A percentile compares a stretch with the other conserved stretches of the same genome.
phyloP scores from a whole-genome alignment of 1,139 yeast species.

The Geotrichum phurueaensis region DNA sequence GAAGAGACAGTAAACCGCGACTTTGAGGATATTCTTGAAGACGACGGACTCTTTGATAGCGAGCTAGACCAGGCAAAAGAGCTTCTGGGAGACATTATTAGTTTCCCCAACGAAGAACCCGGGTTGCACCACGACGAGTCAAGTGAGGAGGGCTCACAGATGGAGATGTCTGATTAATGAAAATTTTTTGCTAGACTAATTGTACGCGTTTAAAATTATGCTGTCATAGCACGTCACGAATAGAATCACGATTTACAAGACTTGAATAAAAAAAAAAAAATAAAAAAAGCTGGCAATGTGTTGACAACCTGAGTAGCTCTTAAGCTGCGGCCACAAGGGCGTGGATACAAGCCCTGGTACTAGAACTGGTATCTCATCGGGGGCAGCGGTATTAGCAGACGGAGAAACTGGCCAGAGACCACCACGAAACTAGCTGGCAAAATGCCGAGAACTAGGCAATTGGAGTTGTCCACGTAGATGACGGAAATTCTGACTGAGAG shows the following conservation, averaged over 20 bases:
- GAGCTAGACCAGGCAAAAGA: conserved; percentile 1
- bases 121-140: neutral
- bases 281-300: neutral
- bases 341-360: neutral
- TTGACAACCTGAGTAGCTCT: neutral
- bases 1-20: conserved; percentile 39
- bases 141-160: conserved; percentile 14
- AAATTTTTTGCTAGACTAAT: neutral
- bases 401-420: neutral
- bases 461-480: neutral
- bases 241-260: neutral
- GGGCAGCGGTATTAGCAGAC: neutral
- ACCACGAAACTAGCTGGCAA: neutral
- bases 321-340: too few relatives aligned
- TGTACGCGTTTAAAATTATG: neutral
- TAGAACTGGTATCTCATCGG: neutral
- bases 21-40: conserved; percentile 13
- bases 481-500: neutral
- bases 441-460: neutral
- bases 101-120: neutral
- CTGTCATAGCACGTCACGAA: neutral
- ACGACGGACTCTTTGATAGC: conserved; percentile 9
- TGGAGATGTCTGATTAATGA: conserved; percentile 14
- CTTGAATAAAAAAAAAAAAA: neutral
- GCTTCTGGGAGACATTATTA: conserved; percentile 4